A percentile compares a stretch with the other conserved stretches of the same genome.
These are phyloP conservation scores for Kluyveromyces sp. DNA, from an alignment of 1,139 yeast genomes.

Conservation along the genomic window DNA sequence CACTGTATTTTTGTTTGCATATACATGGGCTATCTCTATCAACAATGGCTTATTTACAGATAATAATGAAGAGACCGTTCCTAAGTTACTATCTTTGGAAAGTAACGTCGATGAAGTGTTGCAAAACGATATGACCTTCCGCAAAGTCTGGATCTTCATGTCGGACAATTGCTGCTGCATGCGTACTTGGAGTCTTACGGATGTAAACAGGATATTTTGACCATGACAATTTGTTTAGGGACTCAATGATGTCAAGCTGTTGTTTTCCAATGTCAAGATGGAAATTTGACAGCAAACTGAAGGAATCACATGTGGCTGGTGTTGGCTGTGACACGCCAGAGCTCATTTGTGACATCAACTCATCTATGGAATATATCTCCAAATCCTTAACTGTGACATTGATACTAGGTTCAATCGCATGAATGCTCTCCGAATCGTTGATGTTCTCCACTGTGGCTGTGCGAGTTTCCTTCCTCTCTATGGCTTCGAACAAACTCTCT, in stretches of 20 bases:
- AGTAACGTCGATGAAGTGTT: conserved; percentile 52
- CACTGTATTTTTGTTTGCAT: not conserved
- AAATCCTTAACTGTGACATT: conserved; percentile 26
- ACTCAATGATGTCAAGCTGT: conserved; percentile 49
- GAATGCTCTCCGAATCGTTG: not conserved
- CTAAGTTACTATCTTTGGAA: conserved; percentile 16
- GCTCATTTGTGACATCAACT: conserved; percentile 12
- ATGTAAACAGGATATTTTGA: conserved; percentile 64
- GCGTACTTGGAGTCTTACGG: conserved; percentile 57
- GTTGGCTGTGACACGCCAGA: not conserved
- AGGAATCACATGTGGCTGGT: conserved; percentile 8
- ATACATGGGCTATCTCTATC: not conserved
- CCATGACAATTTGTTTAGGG: conserved; percentile 59
- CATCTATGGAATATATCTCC: conserved; percentile 14
- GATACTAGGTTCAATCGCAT: not conserved
- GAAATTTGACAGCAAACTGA: conserved; percentile 21
- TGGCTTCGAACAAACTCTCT: conserved; percentile 55
- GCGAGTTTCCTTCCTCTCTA: conserved; percentile 28
- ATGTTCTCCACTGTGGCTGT: conserved; percentile 17
- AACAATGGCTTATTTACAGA: not conserved
- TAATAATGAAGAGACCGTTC: not conserved
- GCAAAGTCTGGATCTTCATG: conserved; percentile 43
- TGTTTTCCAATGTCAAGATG: conserved; percentile 13
- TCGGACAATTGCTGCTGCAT: conserved; percentile 76
- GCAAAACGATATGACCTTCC: conserved; percentile 64